Conservation (phyloP, 140 eudicot species). For the Anethum foeniculum region DNA sequence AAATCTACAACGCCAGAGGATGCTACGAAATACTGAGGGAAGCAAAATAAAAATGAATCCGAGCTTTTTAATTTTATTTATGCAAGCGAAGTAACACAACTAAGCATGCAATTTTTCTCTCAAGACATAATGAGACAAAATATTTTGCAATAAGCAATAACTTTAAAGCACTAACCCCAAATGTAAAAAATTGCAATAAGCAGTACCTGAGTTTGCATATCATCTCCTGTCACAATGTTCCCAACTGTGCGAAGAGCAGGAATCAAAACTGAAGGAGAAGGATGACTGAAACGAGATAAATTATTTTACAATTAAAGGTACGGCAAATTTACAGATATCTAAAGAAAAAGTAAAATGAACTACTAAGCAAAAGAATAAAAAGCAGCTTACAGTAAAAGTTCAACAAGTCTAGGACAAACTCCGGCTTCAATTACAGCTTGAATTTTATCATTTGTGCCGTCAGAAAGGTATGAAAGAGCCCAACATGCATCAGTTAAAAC, state of each 20-base stretch:
- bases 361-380: neutral
- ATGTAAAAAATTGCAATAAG: neutral
- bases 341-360: neutral
- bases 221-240: slow-evolving; percentile 33
- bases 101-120: neutral
- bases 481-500: slow-evolving; percentile 45
- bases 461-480: slow-evolving; percentile 54
- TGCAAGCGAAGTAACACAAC: neutral
- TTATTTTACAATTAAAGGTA: neutral
- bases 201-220: slow-evolving; percentile 5
- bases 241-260: slow-evolving; percentile 54
- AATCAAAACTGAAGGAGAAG: slow-evolving; percentile 5
- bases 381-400: slow-evolving; percentile 26
- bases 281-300: neutral
- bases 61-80: neutral
- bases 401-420: slow-evolving; percentile 38
- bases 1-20: neutral
- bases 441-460: slow-evolving; percentile 44
- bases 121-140: no score
- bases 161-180: neutral
- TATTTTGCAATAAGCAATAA: neutral
- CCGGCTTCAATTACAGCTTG: slow-evolving; percentile 46
- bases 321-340: neutral
- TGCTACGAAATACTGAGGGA: neutral
- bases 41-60: neutral